These are phyloP conservation scores for Bryoerythrophyllum caledonicum DNA, from an alignment of 225 moss, liverwort and hornwort species.

Conservation along the genomic window DNA sequence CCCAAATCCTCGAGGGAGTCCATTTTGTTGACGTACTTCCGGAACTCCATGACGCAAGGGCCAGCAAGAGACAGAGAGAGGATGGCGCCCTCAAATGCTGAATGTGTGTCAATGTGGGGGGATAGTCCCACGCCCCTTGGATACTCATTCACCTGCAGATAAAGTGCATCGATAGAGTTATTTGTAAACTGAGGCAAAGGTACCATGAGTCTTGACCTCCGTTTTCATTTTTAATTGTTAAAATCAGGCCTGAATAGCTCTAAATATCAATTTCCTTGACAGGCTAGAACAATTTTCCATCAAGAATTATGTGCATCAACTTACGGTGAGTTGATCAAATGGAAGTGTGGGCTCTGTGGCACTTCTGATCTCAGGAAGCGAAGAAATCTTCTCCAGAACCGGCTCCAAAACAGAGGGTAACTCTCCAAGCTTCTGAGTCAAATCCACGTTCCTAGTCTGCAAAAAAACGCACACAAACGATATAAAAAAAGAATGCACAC, in stretches of 20 bases:
- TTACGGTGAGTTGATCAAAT: conserved; percentile 94
- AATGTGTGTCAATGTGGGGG: conserved; percentile 97
- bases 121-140: conserved; percentile 96
- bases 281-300: too few relatives aligned
- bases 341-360: conserved; percentile 66
- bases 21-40: conserved; percentile 48
- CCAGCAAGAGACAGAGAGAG: conserved; percentile 87
- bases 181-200: too few relatives aligned
- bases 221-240: too few relatives aligned
- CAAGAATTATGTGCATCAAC: conserved; percentile 29
- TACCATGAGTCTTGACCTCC: too few relatives aligned
- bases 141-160: conserved; percentile 89
- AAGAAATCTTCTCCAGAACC: conserved; percentile 60
- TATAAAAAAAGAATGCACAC: conserved; percentile 5
- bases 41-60: conserved; percentile 93
- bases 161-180: too few relatives aligned
- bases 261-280: too few relatives aligned
- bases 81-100: conserved; percentile 94
- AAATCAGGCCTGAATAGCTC: too few relatives aligned
- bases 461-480: conserved; percentile 14
- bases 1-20: conserved; percentile 11
- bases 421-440: conserved; percentile 73
- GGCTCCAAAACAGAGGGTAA: conserved; percentile 64
- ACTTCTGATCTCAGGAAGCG: conserved; percentile 58
- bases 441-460: conserved; percentile 95